Evolutionary conservation across 805 yeast species (phyloP).

Genomic region (Saturnispora serradocipensis): DNA sequence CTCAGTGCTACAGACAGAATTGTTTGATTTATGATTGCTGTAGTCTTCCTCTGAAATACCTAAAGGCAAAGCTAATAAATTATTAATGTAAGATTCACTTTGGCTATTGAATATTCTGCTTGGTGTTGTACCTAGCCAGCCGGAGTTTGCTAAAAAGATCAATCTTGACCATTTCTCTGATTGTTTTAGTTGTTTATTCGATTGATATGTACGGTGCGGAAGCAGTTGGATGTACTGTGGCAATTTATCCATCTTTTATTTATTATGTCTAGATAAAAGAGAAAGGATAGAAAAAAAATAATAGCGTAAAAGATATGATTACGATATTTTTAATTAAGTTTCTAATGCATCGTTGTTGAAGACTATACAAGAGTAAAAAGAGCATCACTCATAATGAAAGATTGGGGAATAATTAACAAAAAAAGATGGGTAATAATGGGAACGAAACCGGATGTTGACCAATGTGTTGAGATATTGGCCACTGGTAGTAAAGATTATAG

Average conservation of each 20-base stretch:
- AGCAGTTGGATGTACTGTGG: conserved; percentile 1
- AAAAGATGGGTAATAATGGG: neutral
- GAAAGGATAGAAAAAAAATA: neutral
- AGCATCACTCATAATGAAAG: neutral
- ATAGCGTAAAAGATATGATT: neutral
- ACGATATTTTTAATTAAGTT: neutral
- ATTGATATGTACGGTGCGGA: neutral
- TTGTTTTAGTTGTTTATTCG: neutral
- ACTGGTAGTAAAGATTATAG: neutral
- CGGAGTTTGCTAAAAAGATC: conserved; percentile 4
- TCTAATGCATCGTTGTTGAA: conserved; percentile 3
- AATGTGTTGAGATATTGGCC: conserved; percentile 7
- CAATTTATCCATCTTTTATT: neutral
- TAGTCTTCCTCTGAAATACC: neutral
- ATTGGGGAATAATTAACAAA: neutral
- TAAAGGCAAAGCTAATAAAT: conserved; percentile 1
- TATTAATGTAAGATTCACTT: conserved; percentile 1
- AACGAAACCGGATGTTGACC: neutral
- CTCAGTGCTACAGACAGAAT: neutral
- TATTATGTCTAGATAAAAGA: neutral
- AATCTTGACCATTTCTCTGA: neutral
- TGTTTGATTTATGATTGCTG: neutral
- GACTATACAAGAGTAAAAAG: conserved; percentile 2
- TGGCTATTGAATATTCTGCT: conserved; percentile 2
- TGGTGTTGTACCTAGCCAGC: conserved; percentile 7